Percentiles rank a stretch among this genome's conserved stretches.
phyloP scores from a whole-genome alignment of 306 rosid species.

The Dalbergia oliveri region DNA sequence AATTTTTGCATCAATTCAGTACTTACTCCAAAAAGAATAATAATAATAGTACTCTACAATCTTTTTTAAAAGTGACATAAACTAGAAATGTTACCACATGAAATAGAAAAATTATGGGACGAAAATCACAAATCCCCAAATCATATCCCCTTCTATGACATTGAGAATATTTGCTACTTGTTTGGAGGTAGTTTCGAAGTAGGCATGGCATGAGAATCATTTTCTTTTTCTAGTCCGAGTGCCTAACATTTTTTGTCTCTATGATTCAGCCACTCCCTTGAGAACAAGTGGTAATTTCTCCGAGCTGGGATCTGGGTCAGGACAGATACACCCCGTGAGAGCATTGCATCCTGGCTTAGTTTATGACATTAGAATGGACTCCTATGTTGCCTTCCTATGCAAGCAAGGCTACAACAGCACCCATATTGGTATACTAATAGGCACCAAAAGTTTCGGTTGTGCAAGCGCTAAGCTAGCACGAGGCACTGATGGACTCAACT shows the following conservation, averaged over 20 bases:
- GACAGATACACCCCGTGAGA: slow-evolving; percentile 67
- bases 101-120: no score
- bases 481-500: slow-evolving; percentile 85
- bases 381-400: slow-evolving; percentile 73
- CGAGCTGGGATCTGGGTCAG: slow-evolving; percentile 71
- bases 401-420: slow-evolving; percentile 61
- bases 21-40: no score
- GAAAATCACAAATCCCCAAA: no score
- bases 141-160: no score
- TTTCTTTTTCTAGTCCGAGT: slow-evolving; percentile 14
- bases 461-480: slow-evolving; percentile 36
- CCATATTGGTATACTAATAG: slow-evolving; percentile 51
- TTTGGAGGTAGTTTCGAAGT: no score
- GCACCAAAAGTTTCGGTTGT: slow-evolving; percentile 59
- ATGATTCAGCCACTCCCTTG: slow-evolving; percentile 68
- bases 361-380: slow-evolving; percentile 55
- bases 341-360: slow-evolving; percentile 77
- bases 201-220: neutral
- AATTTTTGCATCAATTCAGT: no score
- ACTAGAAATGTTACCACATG: no score
- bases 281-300: slow-evolving; percentile 44
- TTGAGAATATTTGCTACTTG: no score
- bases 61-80: no score
- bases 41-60: no score
- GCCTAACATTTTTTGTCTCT: slow-evolving; percentile 6